Evolutionary conservation across 352 stramenopile genomes (phyloP).

Genomic region (Paralagenidium karlingii): DNA sequence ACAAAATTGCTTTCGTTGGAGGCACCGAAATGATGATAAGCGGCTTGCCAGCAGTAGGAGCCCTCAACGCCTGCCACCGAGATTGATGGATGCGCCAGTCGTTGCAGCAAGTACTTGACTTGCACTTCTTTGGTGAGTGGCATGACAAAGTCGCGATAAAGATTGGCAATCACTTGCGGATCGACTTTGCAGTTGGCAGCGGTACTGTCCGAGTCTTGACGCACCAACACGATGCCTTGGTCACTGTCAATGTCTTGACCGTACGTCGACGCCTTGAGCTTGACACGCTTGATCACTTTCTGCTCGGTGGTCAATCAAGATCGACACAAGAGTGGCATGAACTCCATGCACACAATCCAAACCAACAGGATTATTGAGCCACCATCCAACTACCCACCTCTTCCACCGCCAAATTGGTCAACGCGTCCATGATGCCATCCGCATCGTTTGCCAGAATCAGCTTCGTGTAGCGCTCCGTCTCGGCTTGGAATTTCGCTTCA

Average conservation of each 20-base stretch:
- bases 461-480: constrained; percentile 84
- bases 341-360: too few species aligned
- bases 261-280: constrained; percentile 95
- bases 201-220: constrained; percentile 6
- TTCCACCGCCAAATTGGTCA: constrained; percentile 92
- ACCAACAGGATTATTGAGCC: too few species aligned
- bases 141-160: constrained; percentile 98
- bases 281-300: constrained; percentile 86
- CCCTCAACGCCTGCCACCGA: constrained; percentile 49
- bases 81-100: constrained; percentile 64
- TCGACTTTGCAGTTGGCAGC: constrained; percentile 84
- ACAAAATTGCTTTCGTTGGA: constrained; percentile 25
- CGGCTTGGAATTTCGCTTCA: constrained; percentile 92
- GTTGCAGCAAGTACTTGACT: constrained; percentile 84
- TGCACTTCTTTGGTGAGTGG: constrained; percentile 98
- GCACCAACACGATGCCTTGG: constrained; percentile 10
- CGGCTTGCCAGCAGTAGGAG: constrained; percentile 67
- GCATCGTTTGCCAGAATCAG: constrained; percentile 90
- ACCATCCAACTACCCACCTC: constrained; percentile 45
- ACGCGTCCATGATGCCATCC: constrained; percentile 91
- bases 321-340: not conserved
- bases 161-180: constrained; percentile 90
- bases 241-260: constrained; percentile 74
- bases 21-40: constrained; percentile 42
- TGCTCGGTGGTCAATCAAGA: constrained; percentile 6